phyloP scores from a whole-genome alignment of 805 yeast species.

The Saccharomycopsis schoenii region DNA sequence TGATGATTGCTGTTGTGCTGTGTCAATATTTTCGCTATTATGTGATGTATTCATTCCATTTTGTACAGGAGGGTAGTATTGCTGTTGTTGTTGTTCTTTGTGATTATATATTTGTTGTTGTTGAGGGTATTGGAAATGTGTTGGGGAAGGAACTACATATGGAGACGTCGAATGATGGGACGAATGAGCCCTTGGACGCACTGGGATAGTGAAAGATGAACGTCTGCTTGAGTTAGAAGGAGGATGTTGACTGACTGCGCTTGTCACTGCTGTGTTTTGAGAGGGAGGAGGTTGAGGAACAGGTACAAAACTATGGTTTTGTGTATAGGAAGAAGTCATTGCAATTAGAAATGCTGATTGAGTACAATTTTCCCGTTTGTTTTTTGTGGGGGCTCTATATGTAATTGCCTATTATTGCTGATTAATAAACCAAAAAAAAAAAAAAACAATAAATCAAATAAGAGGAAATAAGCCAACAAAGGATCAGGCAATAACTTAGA shows the following conservation, averaged over 20 bases:
- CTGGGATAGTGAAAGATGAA: neutral
- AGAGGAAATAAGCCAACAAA: no score
- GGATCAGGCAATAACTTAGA: no score
- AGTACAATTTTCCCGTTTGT: neutral
- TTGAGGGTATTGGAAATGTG: neutral
- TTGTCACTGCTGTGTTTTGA: neutral
- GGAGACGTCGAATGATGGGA: conserved; percentile 1
- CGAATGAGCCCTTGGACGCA: neutral
- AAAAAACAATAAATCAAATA: no score
- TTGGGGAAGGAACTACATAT: neutral
- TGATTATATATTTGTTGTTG: neutral
- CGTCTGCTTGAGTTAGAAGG: neutral
- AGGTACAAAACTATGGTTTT: neutral
- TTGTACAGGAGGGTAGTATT: neutral
- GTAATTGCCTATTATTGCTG: no score
- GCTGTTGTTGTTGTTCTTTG: neutral
- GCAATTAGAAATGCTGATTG: neutral
- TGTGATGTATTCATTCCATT: neutral
- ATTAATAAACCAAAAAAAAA: no score
- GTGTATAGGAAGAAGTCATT: neutral
- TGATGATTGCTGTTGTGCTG: neutral
- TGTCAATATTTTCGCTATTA: neutral
- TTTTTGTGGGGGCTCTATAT: no score
- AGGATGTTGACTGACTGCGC: neutral
- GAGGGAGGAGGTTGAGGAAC: neutral